phyloP scores from a whole-genome alignment of 179 eudicot species.

The Monotropa hypopitys region DNA sequence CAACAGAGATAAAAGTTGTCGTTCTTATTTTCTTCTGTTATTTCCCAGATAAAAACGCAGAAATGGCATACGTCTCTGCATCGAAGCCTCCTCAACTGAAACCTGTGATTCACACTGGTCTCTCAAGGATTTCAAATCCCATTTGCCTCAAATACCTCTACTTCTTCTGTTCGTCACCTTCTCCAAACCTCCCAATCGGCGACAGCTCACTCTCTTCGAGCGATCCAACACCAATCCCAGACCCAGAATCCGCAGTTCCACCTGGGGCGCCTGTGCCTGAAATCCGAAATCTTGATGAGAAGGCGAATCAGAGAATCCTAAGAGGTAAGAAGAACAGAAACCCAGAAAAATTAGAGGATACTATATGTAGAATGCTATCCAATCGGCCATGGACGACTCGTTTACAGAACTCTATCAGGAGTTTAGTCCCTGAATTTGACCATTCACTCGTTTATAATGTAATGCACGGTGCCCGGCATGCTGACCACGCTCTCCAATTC shows the following conservation, averaged over 20 bases:
- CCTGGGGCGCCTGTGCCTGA: slow-evolving; percentile 11
- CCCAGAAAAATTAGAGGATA: slow-evolving; percentile 61
- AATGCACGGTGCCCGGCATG: slow-evolving; percentile 35
- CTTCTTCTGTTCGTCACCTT: slow-evolving; percentile 33
- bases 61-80: slow-evolving; percentile 26
- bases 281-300: background rate
- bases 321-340: slow-evolving; percentile 42
- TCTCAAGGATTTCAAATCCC: slow-evolving; percentile 18
- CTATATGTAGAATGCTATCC: slow-evolving; percentile 76
- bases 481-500: slow-evolving; percentile 78
- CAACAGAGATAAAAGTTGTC: background rate
- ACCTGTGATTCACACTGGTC: slow-evolving; percentile 27
- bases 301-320: slow-evolving; percentile 15
- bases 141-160: slow-evolving; percentile 23
- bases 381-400: slow-evolving; percentile 88
- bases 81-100: slow-evolving; percentile 20
- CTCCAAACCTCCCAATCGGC: slow-evolving; percentile 14
- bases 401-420: slow-evolving; percentile 75
- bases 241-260: slow-evolving; percentile 2
- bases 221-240: slow-evolving; percentile 12
- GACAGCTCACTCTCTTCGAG: background rate
- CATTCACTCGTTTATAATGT: slow-evolving; percentile 54
- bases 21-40: background rate
- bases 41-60: background rate
- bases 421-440: slow-evolving; percentile 55